Evolutionary conservation across 805 yeast species (phyloP), one percentile per base, ranked within the genome.

Genomic region (Candida michaelii): DNA sequence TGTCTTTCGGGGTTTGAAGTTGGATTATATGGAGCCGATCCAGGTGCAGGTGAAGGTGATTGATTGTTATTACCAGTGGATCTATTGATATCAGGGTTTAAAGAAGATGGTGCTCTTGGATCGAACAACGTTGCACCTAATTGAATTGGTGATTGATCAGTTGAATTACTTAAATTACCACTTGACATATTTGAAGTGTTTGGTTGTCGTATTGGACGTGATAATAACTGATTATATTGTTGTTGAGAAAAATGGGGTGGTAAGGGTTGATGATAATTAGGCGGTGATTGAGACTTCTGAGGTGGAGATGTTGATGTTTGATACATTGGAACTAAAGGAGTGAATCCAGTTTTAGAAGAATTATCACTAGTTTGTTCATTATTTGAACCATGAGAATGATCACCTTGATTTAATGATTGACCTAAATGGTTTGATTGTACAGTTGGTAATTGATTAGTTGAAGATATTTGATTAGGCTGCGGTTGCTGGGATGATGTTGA

Each of bases 1-100:
- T 10, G 30, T 9, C 13, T n/a, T 15, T 32, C 35, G 11, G 39
- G 39, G 15, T 36, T 24, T 17, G 17, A 17, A n/a, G 17, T 36
- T 16, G 39, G 25, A 13, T 33, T 21, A 33, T 33, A 33, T 21
- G 36, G 36, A 23, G 36, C 25, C 6, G 31, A 15, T n/a, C 56
- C 39, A 44, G 60, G 39, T 45, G 52, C 36, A 41, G 53, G 27
- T 9, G 51, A 33, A 5, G 54, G 43, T 58, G 31, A 27, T 13
- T 27, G 37, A 16, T 12, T 14, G n/a, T 7, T 4, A 23, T 21
- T 24, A 24, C 4, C 3, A 23, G 13, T 24, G 11, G 37, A 12
- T 21, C 14, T 34, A 16, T 3, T 24, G 4, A 16, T 16, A 30
- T 30, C 33, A 5, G 33, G 16, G 16, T 16, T 30, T 16, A 30